These are phyloP conservation scores for Suhomyces xylopsoci DNA, from an alignment of 805 yeast species.

Conservation along the genomic window DNA sequence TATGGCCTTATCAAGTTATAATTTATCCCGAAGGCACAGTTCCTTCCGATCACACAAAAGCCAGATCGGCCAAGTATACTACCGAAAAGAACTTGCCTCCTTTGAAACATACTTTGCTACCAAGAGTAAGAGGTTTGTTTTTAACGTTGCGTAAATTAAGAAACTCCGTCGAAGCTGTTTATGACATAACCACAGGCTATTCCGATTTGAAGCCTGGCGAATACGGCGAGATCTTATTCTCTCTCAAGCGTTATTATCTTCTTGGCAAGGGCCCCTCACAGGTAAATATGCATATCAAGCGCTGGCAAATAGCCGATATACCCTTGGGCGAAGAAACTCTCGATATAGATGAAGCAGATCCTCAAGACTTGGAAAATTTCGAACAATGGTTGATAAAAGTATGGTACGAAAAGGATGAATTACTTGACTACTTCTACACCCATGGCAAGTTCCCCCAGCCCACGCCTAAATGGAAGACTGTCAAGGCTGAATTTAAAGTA, in stretches of 20 bases:
- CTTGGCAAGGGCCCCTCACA: conserved; percentile 68
- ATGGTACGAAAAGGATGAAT: conserved; percentile 78
- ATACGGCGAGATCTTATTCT: conserved; percentile 75
- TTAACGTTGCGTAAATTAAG: conserved; percentile 57
- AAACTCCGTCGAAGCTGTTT: conserved; percentile 53
- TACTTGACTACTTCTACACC: conserved; percentile 59
- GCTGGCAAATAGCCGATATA: conserved; percentile 55
- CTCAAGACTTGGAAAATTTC: conserved; percentile 48
- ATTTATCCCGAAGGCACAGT: conserved; percentile 96
- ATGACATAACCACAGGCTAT: conserved; percentile 84
- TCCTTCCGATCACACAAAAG: conserved; percentile 61
- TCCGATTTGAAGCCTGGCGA: conserved; percentile 60
- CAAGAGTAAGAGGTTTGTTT: conserved; percentile 78
- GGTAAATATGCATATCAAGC: conserved; percentile 64
- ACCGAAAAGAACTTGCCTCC: conserved; percentile 45
- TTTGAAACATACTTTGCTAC: conserved; percentile 69
- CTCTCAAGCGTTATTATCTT: conserved; percentile 60
- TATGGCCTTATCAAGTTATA: conserved; percentile 57
- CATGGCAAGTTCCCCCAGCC: conserved; percentile 48
- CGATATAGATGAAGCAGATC: conserved; percentile 43
- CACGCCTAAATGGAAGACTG: conserved; percentile 10
- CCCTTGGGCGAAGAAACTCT: conserved; percentile 48
- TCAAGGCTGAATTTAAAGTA: conserved; percentile 24
- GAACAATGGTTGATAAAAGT: conserved; percentile 69
- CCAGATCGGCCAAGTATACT: conserved; percentile 57